Percentiles rank a stretch among this genome's conserved stretches.
These are phyloP conservation scores for Amanita rimosa DNA, from an alignment of 768 basidiomycete species.

Conservation along the genomic window DNA sequence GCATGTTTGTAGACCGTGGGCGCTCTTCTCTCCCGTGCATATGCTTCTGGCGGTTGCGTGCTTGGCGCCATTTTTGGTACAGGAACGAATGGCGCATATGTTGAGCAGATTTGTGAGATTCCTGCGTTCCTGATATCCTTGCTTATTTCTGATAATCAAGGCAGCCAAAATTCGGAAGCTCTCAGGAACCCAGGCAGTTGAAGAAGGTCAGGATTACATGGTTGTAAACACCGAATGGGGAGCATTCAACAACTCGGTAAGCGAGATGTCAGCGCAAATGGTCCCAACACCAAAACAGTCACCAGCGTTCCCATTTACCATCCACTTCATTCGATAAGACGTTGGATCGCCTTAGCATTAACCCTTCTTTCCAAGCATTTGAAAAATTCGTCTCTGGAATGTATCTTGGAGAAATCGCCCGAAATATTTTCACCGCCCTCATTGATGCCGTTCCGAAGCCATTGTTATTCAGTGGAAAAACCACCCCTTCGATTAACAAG, in stretches of 20 bases:
- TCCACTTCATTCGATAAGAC: constrained; percentile 86
- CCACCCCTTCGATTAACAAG: constrained; percentile 60
- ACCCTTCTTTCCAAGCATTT: constrained; percentile 85
- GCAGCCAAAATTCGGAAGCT: constrained; percentile 75
- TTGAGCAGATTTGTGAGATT: constrained; percentile 60
- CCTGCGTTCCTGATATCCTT: background rate
- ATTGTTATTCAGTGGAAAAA: constrained; percentile 73
- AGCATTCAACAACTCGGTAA: constrained; percentile 87
- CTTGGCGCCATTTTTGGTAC: constrained; percentile 94
- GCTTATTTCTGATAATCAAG: background rate
- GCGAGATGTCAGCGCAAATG: constrained; percentile 10
- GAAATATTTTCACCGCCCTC: constrained; percentile 74
- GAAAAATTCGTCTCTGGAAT: constrained; percentile 99
- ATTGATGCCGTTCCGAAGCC: constrained; percentile 65
- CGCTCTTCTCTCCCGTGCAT: constrained; percentile 84
- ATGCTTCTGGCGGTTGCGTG: constrained; percentile 85
- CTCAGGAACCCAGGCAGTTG: constrained; percentile 45
- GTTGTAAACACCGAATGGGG: constrained; percentile 99
- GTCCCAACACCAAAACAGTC: background rate
- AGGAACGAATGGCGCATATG: constrained; percentile 96
- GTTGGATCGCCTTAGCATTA: constrained; percentile 89
- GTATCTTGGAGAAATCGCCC: constrained; percentile 94
- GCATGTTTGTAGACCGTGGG: constrained; percentile 70
- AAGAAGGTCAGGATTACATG: constrained; percentile 66
- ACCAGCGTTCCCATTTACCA: constrained; percentile 71